Conservation (phyloP, 768 basidiomycete species). For the Fomitopsis serialis region DNA sequence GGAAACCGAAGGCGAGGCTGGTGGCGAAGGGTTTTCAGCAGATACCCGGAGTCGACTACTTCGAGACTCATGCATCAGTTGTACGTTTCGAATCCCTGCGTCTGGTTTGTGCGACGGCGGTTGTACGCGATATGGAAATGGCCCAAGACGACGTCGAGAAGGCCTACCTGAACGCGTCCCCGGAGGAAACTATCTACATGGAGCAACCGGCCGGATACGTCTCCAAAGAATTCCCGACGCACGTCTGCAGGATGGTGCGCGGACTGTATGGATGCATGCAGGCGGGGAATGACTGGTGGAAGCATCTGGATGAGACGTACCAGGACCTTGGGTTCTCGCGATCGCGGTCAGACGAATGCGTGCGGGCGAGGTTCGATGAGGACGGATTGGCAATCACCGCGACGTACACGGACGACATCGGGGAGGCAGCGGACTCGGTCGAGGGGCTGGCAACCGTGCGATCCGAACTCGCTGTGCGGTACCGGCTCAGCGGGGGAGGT, state of each 20-base stretch:
- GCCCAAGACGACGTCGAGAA: too few species aligned
- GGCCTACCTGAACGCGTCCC: too few species aligned
- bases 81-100: too few species aligned
- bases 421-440: too few species aligned
- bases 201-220: too few species aligned
- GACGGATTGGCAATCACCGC: not conserved
- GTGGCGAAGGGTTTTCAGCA: slow-evolving; percentile 30
- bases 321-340: not conserved
- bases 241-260: not conserved
- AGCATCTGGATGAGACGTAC: not conserved
- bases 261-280: slow-evolving; percentile 5
- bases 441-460: not conserved
- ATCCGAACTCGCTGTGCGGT: not conserved
- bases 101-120: too few species aligned
- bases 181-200: too few species aligned
- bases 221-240: slow-evolving; percentile 1
- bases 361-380: not conserved
- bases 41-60: slow-evolving; percentile 2
- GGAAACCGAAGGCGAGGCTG: not conserved
- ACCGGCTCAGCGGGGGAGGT: not conserved
- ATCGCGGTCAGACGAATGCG: not conserved
- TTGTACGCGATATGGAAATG: too few species aligned
- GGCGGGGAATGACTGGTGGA: too few species aligned
- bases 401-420: too few species aligned
- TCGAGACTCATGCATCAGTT: slow-evolving; percentile 22